Conservation (phyloP, 768 basidiomycete species). For the Xanthoconium stramineum region DNA sequence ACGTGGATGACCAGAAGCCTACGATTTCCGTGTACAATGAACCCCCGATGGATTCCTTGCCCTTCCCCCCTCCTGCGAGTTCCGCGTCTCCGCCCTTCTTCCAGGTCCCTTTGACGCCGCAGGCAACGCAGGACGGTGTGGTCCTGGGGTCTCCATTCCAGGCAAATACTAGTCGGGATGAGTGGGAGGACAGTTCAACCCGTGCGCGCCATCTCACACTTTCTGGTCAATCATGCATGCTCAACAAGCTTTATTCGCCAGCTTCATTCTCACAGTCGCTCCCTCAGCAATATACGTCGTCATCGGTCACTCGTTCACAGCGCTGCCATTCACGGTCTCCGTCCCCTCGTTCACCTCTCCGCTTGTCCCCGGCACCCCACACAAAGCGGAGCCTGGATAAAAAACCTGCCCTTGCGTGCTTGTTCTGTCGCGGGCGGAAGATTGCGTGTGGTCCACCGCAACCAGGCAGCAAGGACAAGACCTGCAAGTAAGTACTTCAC, state of each 20-base stretch:
- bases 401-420: constrained; percentile 61
- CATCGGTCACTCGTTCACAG: constrained; percentile 20
- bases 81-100: constrained; percentile 23
- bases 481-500: constrained; percentile 57
- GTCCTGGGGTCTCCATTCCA: constrained; percentile 13
- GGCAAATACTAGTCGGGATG: constrained; percentile 8
- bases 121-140: constrained; percentile 12
- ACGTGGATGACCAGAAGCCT: constrained; percentile 13
- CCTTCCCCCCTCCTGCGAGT: constrained; percentile 26
- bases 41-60: constrained; percentile 33
- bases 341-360: constrained; percentile 19
- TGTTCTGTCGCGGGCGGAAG: constrained; percentile 65
- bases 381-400: constrained; percentile 35
- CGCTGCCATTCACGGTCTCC: constrained; percentile 26
- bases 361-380: constrained; percentile 24
- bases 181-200: constrained; percentile 21
- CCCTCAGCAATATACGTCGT: constrained; percentile 8
- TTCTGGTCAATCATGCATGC: constrained; percentile 19
- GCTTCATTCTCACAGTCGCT: constrained; percentile 10
- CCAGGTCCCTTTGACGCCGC: constrained; percentile 5
- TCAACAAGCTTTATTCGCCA: constrained; percentile 14
- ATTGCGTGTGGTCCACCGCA: constrained; percentile 65
- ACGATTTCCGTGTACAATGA: constrained; percentile 7
- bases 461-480: constrained; percentile 49
- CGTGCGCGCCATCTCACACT: constrained; percentile 1